These are phyloP conservation scores for Cocos nucifera DNA, from an alignment of 176 grass and related monocot genomes.

Conservation along the genomic window DNA sequence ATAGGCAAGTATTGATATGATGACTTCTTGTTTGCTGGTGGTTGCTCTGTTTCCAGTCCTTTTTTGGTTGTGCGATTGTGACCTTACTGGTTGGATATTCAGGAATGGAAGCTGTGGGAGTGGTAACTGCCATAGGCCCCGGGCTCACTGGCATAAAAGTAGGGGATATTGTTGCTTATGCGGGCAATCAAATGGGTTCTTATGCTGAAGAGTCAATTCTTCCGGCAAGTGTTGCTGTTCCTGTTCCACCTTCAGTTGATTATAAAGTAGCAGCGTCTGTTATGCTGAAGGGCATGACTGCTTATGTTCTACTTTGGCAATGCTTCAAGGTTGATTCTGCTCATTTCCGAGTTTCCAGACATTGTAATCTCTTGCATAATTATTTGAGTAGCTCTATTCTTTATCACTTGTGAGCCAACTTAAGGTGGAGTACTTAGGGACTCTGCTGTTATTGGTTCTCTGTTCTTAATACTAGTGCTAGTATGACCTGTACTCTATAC, in stretches of 20 bases:
- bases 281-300: constrained; percentile 87
- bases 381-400: too few relatives aligned
- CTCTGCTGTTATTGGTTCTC: too few relatives aligned
- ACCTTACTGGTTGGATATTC: not conserved
- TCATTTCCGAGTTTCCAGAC: not conserved
- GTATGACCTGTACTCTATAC: too few relatives aligned
- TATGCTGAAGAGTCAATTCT: constrained; percentile 78
- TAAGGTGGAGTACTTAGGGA: too few relatives aligned
- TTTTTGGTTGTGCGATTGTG: too few relatives aligned
- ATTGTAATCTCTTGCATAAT: not conserved
- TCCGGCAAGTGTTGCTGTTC: constrained; percentile 52
- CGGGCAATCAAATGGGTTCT: constrained; percentile 66
- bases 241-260: constrained; percentile 51
- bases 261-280: constrained; percentile 55
- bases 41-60: too few relatives aligned
- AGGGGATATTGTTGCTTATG: constrained; percentile 74
- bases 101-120: constrained; percentile 87
- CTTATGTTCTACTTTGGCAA: constrained; percentile 56
- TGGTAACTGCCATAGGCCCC: constrained; percentile 72
- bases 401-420: too few relatives aligned
- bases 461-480: too few relatives aligned
- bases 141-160: constrained; percentile 68
- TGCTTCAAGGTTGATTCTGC: constrained; percentile 33
- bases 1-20: too few relatives aligned
- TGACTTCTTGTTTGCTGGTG: too few relatives aligned